Conservation (phyloP, 148 eudicot genomes). For the Rheum nobile region DNA sequence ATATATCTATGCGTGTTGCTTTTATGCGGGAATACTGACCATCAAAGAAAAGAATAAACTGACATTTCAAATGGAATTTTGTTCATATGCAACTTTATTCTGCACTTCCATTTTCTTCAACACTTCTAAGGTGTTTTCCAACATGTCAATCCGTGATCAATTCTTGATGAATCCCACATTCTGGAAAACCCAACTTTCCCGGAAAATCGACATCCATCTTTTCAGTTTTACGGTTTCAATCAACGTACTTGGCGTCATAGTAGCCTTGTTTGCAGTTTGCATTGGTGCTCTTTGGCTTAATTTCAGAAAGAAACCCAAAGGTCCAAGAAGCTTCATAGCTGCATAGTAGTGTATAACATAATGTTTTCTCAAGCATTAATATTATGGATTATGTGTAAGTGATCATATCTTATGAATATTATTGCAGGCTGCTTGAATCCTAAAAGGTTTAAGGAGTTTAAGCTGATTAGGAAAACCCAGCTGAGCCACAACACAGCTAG, state of each 20-base stretch:
- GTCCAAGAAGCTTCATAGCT: slow-evolving; percentile 4
- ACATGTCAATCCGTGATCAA: background rate
- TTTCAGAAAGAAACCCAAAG: slow-evolving; percentile 21
- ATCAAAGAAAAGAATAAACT: background rate
- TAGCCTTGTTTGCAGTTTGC: slow-evolving; percentile 17
- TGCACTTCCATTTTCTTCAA: background rate
- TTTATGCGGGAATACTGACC: background rate
- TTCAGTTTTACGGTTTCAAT: background rate
- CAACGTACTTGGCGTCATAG: slow-evolving; percentile 1
- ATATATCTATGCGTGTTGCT: background rate
- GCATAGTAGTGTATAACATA: background rate
- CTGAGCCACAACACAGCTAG: slow-evolving; percentile 30
- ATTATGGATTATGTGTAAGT: background rate
- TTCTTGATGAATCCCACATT: background rate
- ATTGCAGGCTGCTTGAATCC: slow-evolving; percentile 31
- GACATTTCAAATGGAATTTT: background rate
- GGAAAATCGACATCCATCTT: background rate
- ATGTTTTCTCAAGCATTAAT: background rate
- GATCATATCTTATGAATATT: background rate
- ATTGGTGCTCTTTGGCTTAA: slow-evolving; percentile 9
- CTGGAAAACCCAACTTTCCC: background rate
- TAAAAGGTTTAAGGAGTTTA: slow-evolving; percentile 25
- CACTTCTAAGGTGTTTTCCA: background rate
- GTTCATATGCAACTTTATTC: background rate
- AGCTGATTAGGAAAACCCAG: slow-evolving; percentile 24